Conservation (phyloP, 2,329 filamentous ascomycete genomes). For the Biscogniauxia mediterranea region DNA sequence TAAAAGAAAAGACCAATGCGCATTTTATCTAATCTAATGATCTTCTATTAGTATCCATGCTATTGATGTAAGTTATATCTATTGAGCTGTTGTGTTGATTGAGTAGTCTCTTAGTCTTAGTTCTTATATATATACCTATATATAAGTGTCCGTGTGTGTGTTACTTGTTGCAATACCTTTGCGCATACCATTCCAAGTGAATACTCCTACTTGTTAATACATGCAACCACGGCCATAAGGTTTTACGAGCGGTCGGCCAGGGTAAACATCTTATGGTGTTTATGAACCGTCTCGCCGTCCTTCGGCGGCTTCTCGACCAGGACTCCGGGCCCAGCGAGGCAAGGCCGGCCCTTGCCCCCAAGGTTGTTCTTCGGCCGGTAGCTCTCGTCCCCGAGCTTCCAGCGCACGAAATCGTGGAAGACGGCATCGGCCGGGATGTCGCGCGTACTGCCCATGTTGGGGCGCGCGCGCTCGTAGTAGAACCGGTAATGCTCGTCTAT, state of each 20-base stretch:
- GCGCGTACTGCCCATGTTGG: conserved; percentile 36
- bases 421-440: conserved; percentile 41
- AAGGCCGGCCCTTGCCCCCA: conserved; percentile 29
- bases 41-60: too few relatives aligned
- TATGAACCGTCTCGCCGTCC: conserved; percentile 1
- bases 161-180: too few relatives aligned
- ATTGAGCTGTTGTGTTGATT: too few relatives aligned
- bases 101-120: too few relatives aligned
- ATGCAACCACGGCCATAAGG: too few relatives aligned
- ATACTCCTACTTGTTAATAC: too few relatives aligned
- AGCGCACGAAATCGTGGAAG: conserved; percentile 38
- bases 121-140: too few relatives aligned
- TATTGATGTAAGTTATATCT: too few relatives aligned
- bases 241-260: conserved; percentile 1
- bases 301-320: conserved; percentile 11
- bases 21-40: too few relatives aligned
- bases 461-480: conserved; percentile 37
- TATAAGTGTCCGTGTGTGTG: too few relatives aligned
- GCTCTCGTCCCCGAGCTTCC: conserved; percentile 31
- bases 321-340: conserved; percentile 24
- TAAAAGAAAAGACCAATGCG: too few relatives aligned
- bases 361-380: conserved; percentile 38
- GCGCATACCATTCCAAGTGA: too few relatives aligned
- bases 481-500: conserved; percentile 33
- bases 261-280: conserved; percentile 11